Percentiles rank a stretch among this genome's conserved stretches.
Conservation (phyloP, 2,329 filamentous ascomycete genomes). For the Penicillium sp. region DNA sequence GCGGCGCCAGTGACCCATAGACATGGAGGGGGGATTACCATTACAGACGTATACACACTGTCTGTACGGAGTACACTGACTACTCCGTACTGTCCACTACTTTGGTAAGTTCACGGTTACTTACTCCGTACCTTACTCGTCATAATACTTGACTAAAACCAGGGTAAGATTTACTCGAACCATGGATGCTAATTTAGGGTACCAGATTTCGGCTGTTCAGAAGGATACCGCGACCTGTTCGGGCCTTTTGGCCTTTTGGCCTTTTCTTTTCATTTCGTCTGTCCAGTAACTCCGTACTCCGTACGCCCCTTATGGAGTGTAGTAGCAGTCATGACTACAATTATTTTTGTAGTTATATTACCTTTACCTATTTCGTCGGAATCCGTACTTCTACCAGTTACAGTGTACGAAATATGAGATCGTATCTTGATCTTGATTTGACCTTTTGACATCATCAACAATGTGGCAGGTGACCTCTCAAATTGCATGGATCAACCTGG, state of each 20-base stretch:
- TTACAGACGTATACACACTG: not conserved
- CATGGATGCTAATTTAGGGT: slow-evolving; percentile 7
- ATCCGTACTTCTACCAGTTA: not conserved
- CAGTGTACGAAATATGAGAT: not conserved
- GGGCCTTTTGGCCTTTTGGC: not conserved
- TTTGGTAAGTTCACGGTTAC: not conserved
- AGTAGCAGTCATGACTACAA: not conserved
- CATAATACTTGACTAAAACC: not conserved
- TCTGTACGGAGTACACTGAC: not conserved
- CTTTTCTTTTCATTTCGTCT: not conserved
- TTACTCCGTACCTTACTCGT: not conserved
- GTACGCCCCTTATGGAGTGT: no score
- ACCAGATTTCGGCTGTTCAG: slow-evolving; percentile 9
- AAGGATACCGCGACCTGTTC: slow-evolving; percentile 10
- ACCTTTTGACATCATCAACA: slow-evolving; percentile 11
- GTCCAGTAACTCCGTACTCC: not conserved
- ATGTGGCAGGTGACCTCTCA: slow-evolving; percentile 13
- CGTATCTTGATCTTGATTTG: not conserved
- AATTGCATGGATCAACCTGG: slow-evolving; percentile 11
- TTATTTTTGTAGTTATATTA: not conserved
- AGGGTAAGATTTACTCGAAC: slow-evolving; percentile 1
- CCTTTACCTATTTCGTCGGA: not conserved
- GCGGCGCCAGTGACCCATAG: slow-evolving; percentile 38
- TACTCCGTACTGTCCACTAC: not conserved
- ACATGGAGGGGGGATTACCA: slow-evolving; percentile 35